Conservation (phyloP, 2,329 filamentous ascomycete species). For the Neonectria neomacrospora region DNA sequence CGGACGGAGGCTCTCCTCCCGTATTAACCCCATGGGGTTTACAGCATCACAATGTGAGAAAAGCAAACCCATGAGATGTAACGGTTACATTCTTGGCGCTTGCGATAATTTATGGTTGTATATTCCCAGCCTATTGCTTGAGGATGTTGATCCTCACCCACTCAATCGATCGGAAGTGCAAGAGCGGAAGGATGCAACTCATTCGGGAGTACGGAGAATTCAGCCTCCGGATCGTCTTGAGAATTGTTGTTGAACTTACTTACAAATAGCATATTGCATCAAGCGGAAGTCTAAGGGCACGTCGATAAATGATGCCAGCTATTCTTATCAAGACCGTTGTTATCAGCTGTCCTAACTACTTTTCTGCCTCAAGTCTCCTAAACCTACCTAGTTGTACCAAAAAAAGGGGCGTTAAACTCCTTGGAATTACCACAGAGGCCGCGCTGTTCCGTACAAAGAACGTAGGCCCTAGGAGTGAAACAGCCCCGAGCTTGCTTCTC, state of each 20-base stretch:
- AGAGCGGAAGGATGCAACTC: neutral
- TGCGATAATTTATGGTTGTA: neutral
- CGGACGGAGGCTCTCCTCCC: constrained; percentile 1
- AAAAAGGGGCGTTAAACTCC: neutral
- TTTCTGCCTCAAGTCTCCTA: neutral
- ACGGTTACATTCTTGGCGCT: constrained; percentile 7
- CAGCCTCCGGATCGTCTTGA: too few species aligned
- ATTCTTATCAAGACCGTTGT: neutral
- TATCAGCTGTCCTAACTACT: neutral
- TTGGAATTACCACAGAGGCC: too few species aligned
- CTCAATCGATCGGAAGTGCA: too few species aligned
- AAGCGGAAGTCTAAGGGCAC: neutral
- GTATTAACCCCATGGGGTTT: neutral
- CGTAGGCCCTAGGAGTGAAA: neutral
- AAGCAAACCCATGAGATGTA: neutral
- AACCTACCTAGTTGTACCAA: too few species aligned
- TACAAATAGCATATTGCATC: neutral
- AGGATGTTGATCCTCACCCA: too few species aligned
- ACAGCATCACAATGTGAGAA: neutral
- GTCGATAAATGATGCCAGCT: neutral
- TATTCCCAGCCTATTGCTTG: too few species aligned
- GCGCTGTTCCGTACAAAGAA: neutral
- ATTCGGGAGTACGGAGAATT: neutral
- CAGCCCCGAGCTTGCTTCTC: neutral
- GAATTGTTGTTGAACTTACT: too few species aligned